Conservation (phyloP, 768 basidiomycete species). For the Mycena olivaceomarginata region DNA sequence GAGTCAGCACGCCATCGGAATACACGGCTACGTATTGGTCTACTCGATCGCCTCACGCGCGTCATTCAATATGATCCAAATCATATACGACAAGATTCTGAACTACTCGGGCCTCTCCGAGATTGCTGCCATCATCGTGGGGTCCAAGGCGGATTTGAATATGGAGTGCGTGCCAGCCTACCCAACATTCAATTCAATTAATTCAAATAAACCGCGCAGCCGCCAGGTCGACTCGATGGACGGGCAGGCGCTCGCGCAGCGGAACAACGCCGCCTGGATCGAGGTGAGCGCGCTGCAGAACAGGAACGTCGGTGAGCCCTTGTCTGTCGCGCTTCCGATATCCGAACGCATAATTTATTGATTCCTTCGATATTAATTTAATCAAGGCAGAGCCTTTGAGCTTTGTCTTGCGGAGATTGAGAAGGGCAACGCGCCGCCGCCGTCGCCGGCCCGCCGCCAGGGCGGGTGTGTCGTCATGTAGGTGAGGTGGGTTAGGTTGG, state of each 20-base stretch:
- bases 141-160: conserved; percentile 91
- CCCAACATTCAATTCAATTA: conserved; percentile 45
- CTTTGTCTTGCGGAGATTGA: conserved; percentile 90
- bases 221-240: conserved; percentile 88
- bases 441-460: neutral
- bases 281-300: conserved; percentile 94
- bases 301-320: conserved; percentile 89
- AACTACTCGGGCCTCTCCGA: conserved; percentile 89
- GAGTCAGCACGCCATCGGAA: conserved; percentile 95
- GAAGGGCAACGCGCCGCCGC: conserved; percentile 40
- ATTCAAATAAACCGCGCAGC: conserved; percentile 56
- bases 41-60: conserved; percentile 94
- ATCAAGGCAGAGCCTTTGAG: conserved; percentile 84
- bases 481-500: neutral
- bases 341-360: neutral
- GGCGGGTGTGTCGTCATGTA: neutral
- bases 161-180: conserved; percentile 71
- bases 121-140: conserved; percentile 96
- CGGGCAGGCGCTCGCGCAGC: conserved; percentile 83
- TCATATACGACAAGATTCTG: conserved; percentile 94
- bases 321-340: neutral
- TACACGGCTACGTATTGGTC: conserved; percentile 97
- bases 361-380: conserved; percentile 80
- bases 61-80: conserved; percentile 96
- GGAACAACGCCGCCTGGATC: conserved; percentile 85